Conservation (phyloP, 352 stramenopile species). For the Poterioochromonas sp. region DNA sequence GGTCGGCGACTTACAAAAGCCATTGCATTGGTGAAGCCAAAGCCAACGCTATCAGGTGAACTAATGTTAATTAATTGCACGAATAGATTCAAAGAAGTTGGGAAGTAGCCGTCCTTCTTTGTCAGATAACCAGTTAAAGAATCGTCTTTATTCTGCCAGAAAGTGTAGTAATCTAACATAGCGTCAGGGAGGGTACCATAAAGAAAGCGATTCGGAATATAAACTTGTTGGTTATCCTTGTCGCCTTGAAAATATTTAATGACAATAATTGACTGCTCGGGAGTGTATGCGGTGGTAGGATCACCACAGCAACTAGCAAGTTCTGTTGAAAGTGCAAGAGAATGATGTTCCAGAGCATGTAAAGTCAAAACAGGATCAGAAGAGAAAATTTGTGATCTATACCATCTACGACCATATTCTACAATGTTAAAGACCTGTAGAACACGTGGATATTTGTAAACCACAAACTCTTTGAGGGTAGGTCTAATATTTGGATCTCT, state of each 20-base stretch:
- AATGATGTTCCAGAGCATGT: slow-evolving; percentile 64
- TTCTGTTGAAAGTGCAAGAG: slow-evolving; percentile 50
- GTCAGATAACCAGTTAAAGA: slow-evolving; percentile 84
- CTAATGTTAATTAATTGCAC: slow-evolving; percentile 36
- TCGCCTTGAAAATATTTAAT: slow-evolving; percentile 59
- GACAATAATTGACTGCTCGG: slow-evolving; percentile 74
- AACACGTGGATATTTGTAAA: slow-evolving; percentile 77
- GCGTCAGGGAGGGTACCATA: slow-evolving; percentile 82
- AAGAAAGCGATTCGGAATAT: slow-evolving; percentile 78
- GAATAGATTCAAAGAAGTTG: background rate
- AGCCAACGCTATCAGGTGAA: slow-evolving; percentile 57
- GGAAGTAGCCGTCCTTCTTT: slow-evolving; percentile 38
- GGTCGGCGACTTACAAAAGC: slow-evolving; percentile 31
- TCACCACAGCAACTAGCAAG: slow-evolving; percentile 47
- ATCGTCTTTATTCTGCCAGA: slow-evolving; percentile 92
- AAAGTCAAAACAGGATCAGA: slow-evolving; percentile 84
- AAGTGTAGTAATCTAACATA: slow-evolving; percentile 87
- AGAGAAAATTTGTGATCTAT: slow-evolving; percentile 91
- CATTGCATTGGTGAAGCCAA: slow-evolving; percentile 47
- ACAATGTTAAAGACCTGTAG: slow-evolving; percentile 94
- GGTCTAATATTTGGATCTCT: too few relatives aligned
- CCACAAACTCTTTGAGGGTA: slow-evolving; percentile 95
- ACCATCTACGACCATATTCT: slow-evolving; percentile 87
- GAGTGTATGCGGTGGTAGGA: slow-evolving; percentile 44
- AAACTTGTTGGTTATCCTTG: slow-evolving; percentile 57